These are phyloP conservation scores for Bifiguratus adelaidae DNA, from an alignment of 192 early-diverging fungal genomes.

Conservation along the genomic window DNA sequence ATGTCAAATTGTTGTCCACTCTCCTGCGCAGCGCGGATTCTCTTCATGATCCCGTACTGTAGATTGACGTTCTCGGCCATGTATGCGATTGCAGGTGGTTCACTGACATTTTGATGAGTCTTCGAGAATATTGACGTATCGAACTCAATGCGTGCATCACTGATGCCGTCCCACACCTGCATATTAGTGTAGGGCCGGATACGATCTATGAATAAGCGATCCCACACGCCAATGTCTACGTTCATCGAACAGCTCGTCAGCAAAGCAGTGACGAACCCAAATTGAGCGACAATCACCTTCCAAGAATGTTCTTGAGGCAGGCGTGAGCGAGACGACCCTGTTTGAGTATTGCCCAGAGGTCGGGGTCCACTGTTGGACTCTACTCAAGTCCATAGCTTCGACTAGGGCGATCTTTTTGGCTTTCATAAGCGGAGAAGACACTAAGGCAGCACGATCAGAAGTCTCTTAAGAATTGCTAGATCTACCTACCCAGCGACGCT, in stretches of 20 bases:
- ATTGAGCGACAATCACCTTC: constrained; percentile 14
- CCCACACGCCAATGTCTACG: constrained; percentile 54
- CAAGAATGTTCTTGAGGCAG: constrained; percentile 48
- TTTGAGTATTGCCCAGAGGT: constrained; percentile 56
- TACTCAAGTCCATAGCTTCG: constrained; percentile 62
- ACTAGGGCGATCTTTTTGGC: constrained; percentile 60
- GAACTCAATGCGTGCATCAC: constrained; percentile 54
- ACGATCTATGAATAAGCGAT: constrained; percentile 43
- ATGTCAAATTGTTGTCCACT: constrained; percentile 41
- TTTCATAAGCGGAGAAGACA: constrained; percentile 14
- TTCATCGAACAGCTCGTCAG: neutral
- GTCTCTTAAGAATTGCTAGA: no score
- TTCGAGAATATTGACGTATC: constrained; percentile 29
- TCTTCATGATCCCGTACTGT: constrained; percentile 52
- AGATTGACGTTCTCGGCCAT: constrained; percentile 87
- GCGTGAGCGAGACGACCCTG: constrained; percentile 75
- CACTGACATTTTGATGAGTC: neutral
- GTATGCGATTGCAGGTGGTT: constrained; percentile 47
- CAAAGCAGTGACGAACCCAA: neutral
- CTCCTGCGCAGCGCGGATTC: constrained; percentile 20
- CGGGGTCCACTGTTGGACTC: constrained; percentile 39
- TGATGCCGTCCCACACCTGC: constrained; percentile 74
- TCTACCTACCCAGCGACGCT: constrained; percentile 50
- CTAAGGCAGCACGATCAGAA: no score
- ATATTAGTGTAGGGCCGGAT: constrained; percentile 55